These are phyloP conservation scores for Aureobasidium sp. DNA, from an alignment of 2,329 filamentous ascomycete genomes.

Conservation along the genomic window DNA sequence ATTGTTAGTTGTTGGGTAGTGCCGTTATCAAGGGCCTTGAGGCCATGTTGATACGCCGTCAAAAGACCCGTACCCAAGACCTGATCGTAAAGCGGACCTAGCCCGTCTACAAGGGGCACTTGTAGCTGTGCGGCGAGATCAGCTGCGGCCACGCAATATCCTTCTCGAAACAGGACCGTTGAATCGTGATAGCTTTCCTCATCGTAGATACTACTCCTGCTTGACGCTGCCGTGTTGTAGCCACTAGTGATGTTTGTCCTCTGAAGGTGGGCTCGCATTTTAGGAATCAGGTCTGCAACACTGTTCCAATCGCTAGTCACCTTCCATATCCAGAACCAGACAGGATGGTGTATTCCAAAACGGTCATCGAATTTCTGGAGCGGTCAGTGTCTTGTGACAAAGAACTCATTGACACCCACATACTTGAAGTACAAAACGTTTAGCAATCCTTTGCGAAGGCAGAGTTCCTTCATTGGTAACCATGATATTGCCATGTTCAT, in stretches of 20 bases:
- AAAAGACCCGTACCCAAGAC: conserved; percentile 58
- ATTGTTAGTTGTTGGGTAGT: conserved; percentile 20
- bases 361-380: conserved; percentile 58
- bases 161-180: conserved; percentile 68
- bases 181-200: conserved; percentile 60
- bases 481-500: conserved; percentile 57
- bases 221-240: conserved; percentile 27
- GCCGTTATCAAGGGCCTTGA: conserved; percentile 8
- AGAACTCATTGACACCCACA: conserved; percentile 15
- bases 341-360: conserved; percentile 67
- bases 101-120: conserved; percentile 46
- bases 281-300: conserved; percentile 59
- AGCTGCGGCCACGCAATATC: conserved; percentile 73
- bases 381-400: not conserved
- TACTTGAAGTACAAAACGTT: conserved; percentile 63
- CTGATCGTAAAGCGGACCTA: conserved; percentile 66
- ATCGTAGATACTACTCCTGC: conserved; percentile 37
- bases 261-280: conserved; percentile 66
- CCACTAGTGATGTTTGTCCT: conserved; percentile 30
- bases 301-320: conserved; percentile 71
- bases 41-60: conserved; percentile 11
- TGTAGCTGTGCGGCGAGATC: conserved; percentile 64
- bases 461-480: conserved; percentile 63
- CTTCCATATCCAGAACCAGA: conserved; percentile 83
- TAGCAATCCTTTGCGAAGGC: conserved; percentile 70